Evolutionary conservation across 2,329 filamentous ascomycete species (phyloP).

Genomic region (Phaeosphaeriaceae sp.): DNA sequence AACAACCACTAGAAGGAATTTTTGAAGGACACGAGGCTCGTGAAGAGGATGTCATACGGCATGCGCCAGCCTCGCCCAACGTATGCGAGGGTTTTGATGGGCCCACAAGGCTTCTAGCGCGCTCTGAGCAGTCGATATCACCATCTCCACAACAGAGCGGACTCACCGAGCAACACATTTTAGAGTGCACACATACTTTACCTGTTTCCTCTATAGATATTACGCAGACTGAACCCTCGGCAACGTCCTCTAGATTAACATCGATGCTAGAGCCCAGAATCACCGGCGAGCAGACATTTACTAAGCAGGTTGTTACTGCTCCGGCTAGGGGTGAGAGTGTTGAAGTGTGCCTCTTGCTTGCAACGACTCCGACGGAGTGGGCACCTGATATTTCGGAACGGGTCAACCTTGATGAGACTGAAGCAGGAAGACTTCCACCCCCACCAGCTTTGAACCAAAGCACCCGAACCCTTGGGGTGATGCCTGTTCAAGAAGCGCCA

Average conservation of each 20-base stretch:
- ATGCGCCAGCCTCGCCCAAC: conserved; percentile 1
- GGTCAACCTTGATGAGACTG: background rate
- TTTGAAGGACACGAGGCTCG: too few species aligned
- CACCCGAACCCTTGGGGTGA: background rate
- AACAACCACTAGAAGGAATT: conserved; percentile 1
- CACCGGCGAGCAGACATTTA: conserved; percentile 15
- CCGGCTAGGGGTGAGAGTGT: background rate
- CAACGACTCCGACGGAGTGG: conserved; percentile 1
- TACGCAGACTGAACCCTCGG: background rate
- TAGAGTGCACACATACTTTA: conserved; percentile 2
- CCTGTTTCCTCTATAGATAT: conserved; percentile 1
- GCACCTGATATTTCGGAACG: background rate
- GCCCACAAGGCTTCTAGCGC: conserved; percentile 3
- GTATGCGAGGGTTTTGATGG: background rate
- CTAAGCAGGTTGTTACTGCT: conserved; percentile 1
- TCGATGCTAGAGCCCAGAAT: background rate
- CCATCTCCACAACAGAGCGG: background rate
- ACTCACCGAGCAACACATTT: background rate
- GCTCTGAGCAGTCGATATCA: conserved; percentile 1
- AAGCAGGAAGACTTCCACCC: background rate
- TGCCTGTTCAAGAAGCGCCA: too few species aligned
- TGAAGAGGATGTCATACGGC: conserved; percentile 1
- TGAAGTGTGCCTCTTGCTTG: conserved; percentile 1
- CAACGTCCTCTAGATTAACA: background rate
- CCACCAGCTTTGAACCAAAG: background rate